Evolutionary conservation across 108 stramenopile genomes (phyloP), one percentile per base, ranked within the genome.

Genomic region (Cyclotella kingstonii): DNA sequence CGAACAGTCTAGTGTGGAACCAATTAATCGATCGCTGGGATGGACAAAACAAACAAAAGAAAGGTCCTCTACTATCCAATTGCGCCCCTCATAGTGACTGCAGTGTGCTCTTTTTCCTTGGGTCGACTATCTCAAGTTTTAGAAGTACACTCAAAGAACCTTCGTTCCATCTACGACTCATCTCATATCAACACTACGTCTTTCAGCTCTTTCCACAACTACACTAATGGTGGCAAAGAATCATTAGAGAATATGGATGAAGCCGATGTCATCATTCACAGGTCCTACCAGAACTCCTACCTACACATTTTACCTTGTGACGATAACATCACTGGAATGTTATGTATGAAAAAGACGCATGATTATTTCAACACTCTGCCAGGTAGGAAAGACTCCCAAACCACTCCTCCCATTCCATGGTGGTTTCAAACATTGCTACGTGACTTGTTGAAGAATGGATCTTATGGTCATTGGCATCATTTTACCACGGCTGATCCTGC

Each of bases 391-490:
- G 50, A 28, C 15, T 35, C 17, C 25, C 34, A 0, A 31, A 12
- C 23, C 26, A 64, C 19, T 35, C 68, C 33, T 9, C 10, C 33
- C 9, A 59, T 70, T 17, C 78, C 79, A 2, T 82, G 84, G 81
- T 82, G 84, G 84, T 80, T 82, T 41, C 78, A 65, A 33, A 84
- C 84, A 2, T 48, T 84, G 2, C 30, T 82, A 15, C 74, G 77
- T 3, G 84, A 84, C 48, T 28, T 39, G 3, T 18, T 31, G 9
- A 14, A 19, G 5, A 49, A 53, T 7, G 77, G 70, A 1, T 34
- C 64, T 0, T 64, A 46, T 36, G 80, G 65, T 6, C 19, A 39
- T 0, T 84, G 84, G 81, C 76, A 81, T 57, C 54, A 68, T 17
- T 65, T 82, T 11, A 27, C 49, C 28, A 79, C 72, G 25, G 43